Evolutionary conservation across 768 basidiomycete genomes (phyloP), one percentile per base, ranked within the genome.

Genomic region (Strobilomyces dryophilus): DNA sequence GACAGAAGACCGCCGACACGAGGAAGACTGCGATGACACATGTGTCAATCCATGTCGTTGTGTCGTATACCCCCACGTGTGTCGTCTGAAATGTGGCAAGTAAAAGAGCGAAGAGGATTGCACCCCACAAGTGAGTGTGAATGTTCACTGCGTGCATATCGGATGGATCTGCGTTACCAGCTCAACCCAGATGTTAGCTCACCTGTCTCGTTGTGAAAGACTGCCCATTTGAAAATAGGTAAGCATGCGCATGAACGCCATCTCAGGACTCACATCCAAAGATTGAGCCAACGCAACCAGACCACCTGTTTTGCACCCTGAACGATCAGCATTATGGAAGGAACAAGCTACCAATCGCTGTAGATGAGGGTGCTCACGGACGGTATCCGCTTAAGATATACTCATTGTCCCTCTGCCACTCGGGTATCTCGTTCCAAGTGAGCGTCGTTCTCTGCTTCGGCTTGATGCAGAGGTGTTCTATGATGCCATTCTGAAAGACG

Each of bases 191-290:
- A 42, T 45, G 40, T 52, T 17, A 37, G 48, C 62, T 69, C 52
- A 85, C 89, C 76, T 52, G 86, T 87, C 71, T 89, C 88, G 60
- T 90, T 91, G 67, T 91, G 89, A 52, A 87, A 59, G 70, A 87
- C 89, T 89, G 58, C 26, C 46, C 52, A 51, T 58, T 56, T 45
- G 47, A 6, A 52, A 37, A 60, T 49, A 44, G 52, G 50, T 40
- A 54, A 64, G 56, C 45, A 45, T 48, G 34, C 32, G 37, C n/a
- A 37, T 47, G 46, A 50, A 57, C 27, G 48, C 55, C 36, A 61
- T 52, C 49, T 29, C 29, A 50, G 52, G 52, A 71, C 84, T 66
- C 70, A 89, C 88, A 89, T 34, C 79, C 78, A 64, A 81, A 87
- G 24, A 86, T 71, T 3, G 89, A 89, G 40, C 65, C 53, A 18